phyloP scores from a whole-genome alignment of 768 basidiomycete genomes.

The Amyloporia xantha region DNA sequence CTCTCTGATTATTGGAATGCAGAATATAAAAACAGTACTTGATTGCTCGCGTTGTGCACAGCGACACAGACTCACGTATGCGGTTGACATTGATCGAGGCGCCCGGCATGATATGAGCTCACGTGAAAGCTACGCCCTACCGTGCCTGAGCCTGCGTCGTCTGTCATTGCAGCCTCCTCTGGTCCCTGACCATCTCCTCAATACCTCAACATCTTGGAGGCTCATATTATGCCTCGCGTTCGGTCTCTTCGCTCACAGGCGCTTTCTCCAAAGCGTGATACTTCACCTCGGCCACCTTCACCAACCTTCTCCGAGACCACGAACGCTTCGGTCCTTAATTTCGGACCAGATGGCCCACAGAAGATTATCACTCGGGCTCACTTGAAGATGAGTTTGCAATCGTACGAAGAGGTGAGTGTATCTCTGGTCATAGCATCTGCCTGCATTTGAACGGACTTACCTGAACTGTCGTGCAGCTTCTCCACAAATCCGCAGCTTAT shows the following conservation, averaged over 20 bases:
- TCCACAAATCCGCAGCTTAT: slow-evolving; percentile 72
- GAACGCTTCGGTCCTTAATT: slow-evolving; percentile 69
- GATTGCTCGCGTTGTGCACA: no score
- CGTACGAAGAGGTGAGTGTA: slow-evolving; percentile 70
- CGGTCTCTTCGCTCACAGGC: slow-evolving; percentile 52
- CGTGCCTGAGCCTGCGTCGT: not conserved
- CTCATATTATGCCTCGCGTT: slow-evolving; percentile 46
- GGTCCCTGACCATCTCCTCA: no score
- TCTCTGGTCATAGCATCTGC: no score
- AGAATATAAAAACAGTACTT: no score
- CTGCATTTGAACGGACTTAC: no score
- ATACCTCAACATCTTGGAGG: no score
- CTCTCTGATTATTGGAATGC: no score
- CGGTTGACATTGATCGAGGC: no score
- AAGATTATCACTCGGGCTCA: slow-evolving; percentile 80
- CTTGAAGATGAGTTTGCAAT: slow-evolving; percentile 69
- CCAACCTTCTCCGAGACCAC: slow-evolving; percentile 82
- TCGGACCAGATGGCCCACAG: slow-evolving; percentile 65
- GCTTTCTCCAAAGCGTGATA: slow-evolving; percentile 39
- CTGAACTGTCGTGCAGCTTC: slow-evolving; percentile 54
- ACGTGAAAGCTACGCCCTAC: no score
- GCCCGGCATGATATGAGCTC: no score
- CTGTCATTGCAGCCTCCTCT: no score
- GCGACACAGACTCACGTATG: no score
- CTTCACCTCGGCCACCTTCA: slow-evolving; percentile 61